A percentile compares a stretch with the other conserved stretches of the same genome.
phyloP scores from a whole-genome alignment of 352 stramenopile genomes.

The Pythium vanterpoolii region DNA sequence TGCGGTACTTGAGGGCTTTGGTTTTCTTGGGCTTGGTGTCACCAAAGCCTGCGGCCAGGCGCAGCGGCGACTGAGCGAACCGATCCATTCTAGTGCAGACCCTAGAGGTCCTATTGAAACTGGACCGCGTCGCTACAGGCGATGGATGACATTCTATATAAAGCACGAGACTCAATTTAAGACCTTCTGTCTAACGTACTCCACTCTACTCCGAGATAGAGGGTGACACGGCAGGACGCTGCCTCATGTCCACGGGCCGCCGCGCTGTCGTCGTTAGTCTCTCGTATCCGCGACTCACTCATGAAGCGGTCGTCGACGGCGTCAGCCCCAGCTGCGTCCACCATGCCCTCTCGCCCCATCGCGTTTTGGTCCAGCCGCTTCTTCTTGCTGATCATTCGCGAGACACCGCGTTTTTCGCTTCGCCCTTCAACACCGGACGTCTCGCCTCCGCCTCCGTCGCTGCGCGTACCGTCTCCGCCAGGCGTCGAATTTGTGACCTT shows the following conservation, averaged over 20 bases:
- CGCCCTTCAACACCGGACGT: background rate
- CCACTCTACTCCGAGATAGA: too few species aligned
- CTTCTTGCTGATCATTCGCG: slow-evolving; percentile 47
- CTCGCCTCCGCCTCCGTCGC: too few species aligned
- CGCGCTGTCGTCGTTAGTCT: background rate
- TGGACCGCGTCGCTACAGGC: background rate
- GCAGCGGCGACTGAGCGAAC: slow-evolving; percentile 22
- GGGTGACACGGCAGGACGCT: background rate
- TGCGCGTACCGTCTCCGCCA: slow-evolving; percentile 30
- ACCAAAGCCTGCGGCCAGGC: background rate
- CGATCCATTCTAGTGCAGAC: slow-evolving; percentile 12
- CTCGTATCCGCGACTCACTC: background rate
- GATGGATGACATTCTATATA: background rate
- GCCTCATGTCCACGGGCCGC: background rate
- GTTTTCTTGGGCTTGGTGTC: slow-evolving; percentile 1
- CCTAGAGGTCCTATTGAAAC: background rate
- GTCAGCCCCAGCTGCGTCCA: too few species aligned
- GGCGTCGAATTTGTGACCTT: slow-evolving; percentile 39
- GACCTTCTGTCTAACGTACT: too few species aligned
- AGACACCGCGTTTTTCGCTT: slow-evolving; percentile 25
- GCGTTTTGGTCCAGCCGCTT: slow-evolving; percentile 56
- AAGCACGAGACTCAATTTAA: background rate
- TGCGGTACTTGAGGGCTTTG: slow-evolving; percentile 11
- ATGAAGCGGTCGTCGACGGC: slow-evolving; percentile 44
- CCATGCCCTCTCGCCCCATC: slow-evolving; percentile 38